Conservation (phyloP, 139 green algal species). For the Mesotaenium endlicherianum region DNA sequence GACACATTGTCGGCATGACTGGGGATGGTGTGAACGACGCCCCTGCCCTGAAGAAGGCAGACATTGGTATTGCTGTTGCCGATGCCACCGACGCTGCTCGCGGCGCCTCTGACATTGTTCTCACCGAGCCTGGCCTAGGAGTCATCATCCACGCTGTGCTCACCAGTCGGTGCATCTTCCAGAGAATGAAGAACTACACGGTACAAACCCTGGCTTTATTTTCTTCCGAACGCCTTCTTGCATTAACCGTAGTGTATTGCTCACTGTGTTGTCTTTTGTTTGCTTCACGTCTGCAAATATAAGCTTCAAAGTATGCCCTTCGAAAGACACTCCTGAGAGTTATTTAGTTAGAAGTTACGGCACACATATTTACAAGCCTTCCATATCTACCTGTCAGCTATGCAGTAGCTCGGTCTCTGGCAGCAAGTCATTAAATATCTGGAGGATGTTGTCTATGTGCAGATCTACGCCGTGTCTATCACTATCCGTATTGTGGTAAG, state of each 20-base stretch:
- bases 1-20: constrained; percentile 60
- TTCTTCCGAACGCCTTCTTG: neutral
- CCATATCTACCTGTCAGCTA: too few species aligned
- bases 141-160: constrained; percentile 57
- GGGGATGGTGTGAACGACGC: constrained; percentile 86
- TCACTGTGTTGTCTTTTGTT: too few species aligned
- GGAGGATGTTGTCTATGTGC: too few species aligned
- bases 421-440: too few species aligned
- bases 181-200: constrained; percentile 49
- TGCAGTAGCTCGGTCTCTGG: too few species aligned
- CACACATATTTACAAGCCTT: too few species aligned
- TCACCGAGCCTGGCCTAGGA: constrained; percentile 51
- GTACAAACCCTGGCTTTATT: neutral
- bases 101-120: constrained; percentile 53
- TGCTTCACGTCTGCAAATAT: too few species aligned
- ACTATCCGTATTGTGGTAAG: constrained; percentile 50
- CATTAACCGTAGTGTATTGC: too few species aligned
- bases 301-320: too few species aligned
- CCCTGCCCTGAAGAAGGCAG: constrained; percentile 89
- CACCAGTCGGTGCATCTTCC: constrained; percentile 55
- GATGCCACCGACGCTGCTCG: constrained; percentile 56
- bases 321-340: too few species aligned
- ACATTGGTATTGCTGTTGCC: constrained; percentile 80
- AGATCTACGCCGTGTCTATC: constrained; percentile 48
- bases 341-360: too few species aligned